Evolutionary conservation across 257 asterid genomes (phyloP), one percentile per base, ranked within the genome.

Genomic region (Nicotiana obtusifolia): DNA sequence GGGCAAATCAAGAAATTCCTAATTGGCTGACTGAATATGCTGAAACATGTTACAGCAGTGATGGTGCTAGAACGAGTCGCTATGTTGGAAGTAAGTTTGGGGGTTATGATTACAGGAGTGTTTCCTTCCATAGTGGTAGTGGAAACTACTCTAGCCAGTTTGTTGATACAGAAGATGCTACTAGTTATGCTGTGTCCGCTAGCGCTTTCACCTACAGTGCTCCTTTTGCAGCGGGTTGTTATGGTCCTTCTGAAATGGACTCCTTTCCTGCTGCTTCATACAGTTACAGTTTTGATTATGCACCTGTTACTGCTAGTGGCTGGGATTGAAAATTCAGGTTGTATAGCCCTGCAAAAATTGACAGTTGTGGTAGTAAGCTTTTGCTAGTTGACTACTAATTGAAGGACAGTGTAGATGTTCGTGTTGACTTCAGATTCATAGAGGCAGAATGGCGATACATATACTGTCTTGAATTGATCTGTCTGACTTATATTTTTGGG

Each of bases 1-100:
- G 86, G 80, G 92, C 97, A 19, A 92, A 83, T 8, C 97, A 93
- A 83, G 86, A 89, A 73, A 83, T 92, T 16, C 97, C 97, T 0
- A 0, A 80, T 3, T 92, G 93, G 93, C 93, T 92, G 54, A 81
- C 49, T 9, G 85, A 87, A 30, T 91, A 87, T 67, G 91, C 90
- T 3, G 83, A 87, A 59, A 68, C 84, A 64, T 69, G 89, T 73
- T 44, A 69, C 76, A 24, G 67, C 53, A 62, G 82, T 75, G 87
- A 85, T 47, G 24, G 77, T 64, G 44, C 54, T 65, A 83, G 86
- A 35, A 67, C 84, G 61, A 86, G 83, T 76, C 79, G 84, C 57
- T 59, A 13, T 76, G 81, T 65, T 14, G 86, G 60, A 59, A 59
- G 84, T 7, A 82, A 82, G 61, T 87, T 76, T 81, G 87, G 88